A percentile compares a stretch with the other conserved stretches of the same genome.
Conservation (phyloP, 805 yeast species). For the Hyphopichia homilentoma region DNA sequence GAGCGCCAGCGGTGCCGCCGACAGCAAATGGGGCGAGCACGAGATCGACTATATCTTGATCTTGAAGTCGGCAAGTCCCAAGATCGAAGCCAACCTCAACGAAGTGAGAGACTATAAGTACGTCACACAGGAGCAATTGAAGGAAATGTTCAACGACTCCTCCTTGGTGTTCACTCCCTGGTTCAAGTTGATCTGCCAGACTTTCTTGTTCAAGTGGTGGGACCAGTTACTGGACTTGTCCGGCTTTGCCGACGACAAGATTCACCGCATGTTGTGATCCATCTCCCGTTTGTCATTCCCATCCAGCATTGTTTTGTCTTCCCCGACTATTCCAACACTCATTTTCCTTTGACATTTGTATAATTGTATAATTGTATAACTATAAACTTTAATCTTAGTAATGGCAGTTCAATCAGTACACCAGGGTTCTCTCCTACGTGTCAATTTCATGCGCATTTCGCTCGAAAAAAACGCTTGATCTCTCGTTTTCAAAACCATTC, state of each 20-base stretch:
- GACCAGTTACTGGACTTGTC: constrained; percentile 58
- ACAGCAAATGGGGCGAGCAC: constrained; percentile 90
- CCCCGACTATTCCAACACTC: no score
- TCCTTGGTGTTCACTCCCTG: constrained; percentile 88
- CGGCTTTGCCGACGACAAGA: constrained; percentile 41
- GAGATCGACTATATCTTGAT: constrained; percentile 94
- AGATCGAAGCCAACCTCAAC: constrained; percentile 58
- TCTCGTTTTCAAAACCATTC: no score
- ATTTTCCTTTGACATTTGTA: no score
- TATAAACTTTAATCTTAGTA: no score
- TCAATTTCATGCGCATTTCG: no score
- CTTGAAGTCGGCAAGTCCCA: constrained; percentile 50
- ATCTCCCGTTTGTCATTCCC: not conserved
- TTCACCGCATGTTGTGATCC: constrained; percentile 33
- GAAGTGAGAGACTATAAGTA: constrained; percentile 82
- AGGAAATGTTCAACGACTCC: constrained; percentile 69
- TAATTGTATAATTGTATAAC: no score
- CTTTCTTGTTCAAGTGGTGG: constrained; percentile 95
- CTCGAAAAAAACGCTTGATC: no score
- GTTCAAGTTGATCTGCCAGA: constrained; percentile 94
- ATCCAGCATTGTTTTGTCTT: no score
- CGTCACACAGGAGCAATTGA: constrained; percentile 65
- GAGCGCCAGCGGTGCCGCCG: constrained; percentile 69
- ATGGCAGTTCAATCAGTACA: no score
- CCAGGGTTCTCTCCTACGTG: no score